phyloP scores from a whole-genome alignment of 2,329 filamentous ascomycete species.

The Pestalotiopsis sp. region DNA sequence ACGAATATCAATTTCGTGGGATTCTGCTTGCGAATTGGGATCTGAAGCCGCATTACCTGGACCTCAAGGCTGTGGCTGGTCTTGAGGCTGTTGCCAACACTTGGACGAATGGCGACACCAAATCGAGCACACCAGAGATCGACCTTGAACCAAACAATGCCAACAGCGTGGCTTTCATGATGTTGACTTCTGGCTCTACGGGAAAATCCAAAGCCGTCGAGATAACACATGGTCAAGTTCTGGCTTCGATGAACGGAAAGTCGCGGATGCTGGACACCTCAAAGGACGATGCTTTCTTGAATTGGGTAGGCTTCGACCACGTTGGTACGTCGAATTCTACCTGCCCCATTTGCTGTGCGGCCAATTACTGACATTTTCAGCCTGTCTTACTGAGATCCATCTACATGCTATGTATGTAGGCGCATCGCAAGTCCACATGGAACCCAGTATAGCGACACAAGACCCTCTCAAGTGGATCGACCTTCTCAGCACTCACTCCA shows the following conservation, averaged over 20 bases:
- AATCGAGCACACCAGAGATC: not conserved
- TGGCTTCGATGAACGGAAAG: slow-evolving; percentile 38
- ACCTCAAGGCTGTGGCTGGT: too few relatives aligned
- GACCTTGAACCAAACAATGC: not conserved
- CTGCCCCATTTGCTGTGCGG: not conserved
- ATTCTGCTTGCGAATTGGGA: too few relatives aligned
- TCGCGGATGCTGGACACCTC: slow-evolving; percentile 24
- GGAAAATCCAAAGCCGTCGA: slow-evolving; percentile 45
- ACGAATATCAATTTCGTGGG: not conserved
- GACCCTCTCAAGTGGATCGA: slow-evolving; percentile 37
- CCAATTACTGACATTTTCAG: slow-evolving; percentile 38
- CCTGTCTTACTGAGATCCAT: slow-evolving; percentile 47
- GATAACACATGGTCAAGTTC: slow-evolving; percentile 40
- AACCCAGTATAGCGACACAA: slow-evolving; percentile 33
- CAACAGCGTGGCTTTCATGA: slow-evolving; percentile 32
- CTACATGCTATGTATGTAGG: slow-evolving; percentile 40
- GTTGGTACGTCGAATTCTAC: slow-evolving; percentile 19
- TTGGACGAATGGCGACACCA: not conserved
- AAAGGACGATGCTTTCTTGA: slow-evolving; percentile 33
- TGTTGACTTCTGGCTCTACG: slow-evolving; percentile 49
- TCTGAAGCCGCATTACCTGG: too few relatives aligned
- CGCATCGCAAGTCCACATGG: slow-evolving; percentile 42
- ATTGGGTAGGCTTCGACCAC: slow-evolving; percentile 35
- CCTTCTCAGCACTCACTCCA: slow-evolving; percentile 35
- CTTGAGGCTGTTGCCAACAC: too few relatives aligned